Evolutionary conservation across 1,139 yeast species (phyloP).

Genomic region (Petasospora rhodanensis): DNA sequence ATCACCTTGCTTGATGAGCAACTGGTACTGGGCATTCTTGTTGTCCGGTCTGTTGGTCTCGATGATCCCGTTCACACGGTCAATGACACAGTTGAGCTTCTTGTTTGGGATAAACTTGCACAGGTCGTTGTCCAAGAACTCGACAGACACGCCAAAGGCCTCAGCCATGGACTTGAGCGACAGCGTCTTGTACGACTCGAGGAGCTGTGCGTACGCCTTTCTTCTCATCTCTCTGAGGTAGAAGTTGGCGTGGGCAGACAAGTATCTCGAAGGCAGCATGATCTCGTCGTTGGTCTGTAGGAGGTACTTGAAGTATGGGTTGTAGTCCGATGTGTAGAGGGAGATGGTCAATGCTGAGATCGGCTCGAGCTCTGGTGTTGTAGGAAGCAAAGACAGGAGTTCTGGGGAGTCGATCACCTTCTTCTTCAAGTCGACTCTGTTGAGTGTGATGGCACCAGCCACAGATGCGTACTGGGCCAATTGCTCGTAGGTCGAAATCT

Average conservation of each 20-base stretch:
- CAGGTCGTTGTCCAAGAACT: slow-evolving; percentile 77
- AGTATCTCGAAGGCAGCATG: slow-evolving; percentile 68
- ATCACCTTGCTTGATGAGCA: slow-evolving; percentile 88
- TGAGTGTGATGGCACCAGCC: slow-evolving; percentile 78
- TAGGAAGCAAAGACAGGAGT: slow-evolving; percentile 72
- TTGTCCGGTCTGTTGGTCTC: slow-evolving; percentile 96
- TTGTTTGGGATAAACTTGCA: slow-evolving; percentile 90
- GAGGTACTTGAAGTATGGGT: slow-evolving; percentile 71
- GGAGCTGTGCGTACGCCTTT: slow-evolving; percentile 89
- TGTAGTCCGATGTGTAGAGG: slow-evolving; percentile 84
- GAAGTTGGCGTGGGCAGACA: slow-evolving; percentile 74
- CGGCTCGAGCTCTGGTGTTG: slow-evolving; percentile 71
- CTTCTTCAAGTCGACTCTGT: slow-evolving; percentile 76
- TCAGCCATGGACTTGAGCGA: slow-evolving; percentile 91
- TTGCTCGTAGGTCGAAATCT: slow-evolving; percentile 82
- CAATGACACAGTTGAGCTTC: slow-evolving; percentile 92
- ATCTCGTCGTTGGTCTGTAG: slow-evolving; percentile 76
- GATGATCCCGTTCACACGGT: slow-evolving; percentile 90
- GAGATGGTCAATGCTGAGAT: slow-evolving; percentile 81
- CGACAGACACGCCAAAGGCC: slow-evolving; percentile 83
- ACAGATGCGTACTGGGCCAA: slow-evolving; percentile 86
- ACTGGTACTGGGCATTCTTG: slow-evolving; percentile 90
- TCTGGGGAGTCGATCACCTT: slow-evolving; percentile 94
- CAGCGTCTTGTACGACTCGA: slow-evolving; percentile 90
- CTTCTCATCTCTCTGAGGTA: slow-evolving; percentile 92